These are phyloP conservation scores for Neckera pumila DNA, from an alignment of 225 moss, liverwort and hornwort species.

Conservation along the genomic window DNA sequence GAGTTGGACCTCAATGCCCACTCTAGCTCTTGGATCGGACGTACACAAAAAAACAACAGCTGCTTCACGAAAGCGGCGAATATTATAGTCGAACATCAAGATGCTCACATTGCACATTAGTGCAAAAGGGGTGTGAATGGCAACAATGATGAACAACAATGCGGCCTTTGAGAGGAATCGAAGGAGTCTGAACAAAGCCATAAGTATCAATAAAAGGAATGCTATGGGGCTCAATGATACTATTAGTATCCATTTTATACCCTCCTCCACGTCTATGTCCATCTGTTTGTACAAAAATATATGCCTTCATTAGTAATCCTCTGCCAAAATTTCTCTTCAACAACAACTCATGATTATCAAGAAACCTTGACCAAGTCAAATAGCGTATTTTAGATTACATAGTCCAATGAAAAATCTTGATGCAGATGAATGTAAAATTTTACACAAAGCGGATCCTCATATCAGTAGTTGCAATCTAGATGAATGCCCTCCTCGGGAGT, in stretches of 20 bases:
- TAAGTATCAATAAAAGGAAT: not conserved
- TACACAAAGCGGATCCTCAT: not conserved
- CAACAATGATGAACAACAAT: not conserved
- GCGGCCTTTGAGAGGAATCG: accelerated
- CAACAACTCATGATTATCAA: not conserved
- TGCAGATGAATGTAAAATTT: no score
- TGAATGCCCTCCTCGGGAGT: not conserved
- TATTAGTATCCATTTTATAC: not conserved
- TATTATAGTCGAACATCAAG: not conserved
- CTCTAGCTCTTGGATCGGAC: not conserved
- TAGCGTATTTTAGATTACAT: no score
- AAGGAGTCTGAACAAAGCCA: not conserved
- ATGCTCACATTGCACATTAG: not conserved
- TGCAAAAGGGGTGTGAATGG: not conserved
- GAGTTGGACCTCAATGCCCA: not conserved
- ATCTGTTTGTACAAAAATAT: not conserved
- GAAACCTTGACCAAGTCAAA: not conserved
- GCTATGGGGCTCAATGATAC: not conserved
- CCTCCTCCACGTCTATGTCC: accelerated
- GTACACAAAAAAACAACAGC: no score
- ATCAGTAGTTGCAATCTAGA: not conserved
- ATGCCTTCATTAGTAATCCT: not conserved
- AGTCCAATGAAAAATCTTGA: not conserved
- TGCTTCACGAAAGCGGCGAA: no score
- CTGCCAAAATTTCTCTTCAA: not conserved